These are phyloP conservation scores for Penicillium coprophilum DNA, from an alignment of 495 filamentous ascomycete genomes.

Conservation along the genomic window DNA sequence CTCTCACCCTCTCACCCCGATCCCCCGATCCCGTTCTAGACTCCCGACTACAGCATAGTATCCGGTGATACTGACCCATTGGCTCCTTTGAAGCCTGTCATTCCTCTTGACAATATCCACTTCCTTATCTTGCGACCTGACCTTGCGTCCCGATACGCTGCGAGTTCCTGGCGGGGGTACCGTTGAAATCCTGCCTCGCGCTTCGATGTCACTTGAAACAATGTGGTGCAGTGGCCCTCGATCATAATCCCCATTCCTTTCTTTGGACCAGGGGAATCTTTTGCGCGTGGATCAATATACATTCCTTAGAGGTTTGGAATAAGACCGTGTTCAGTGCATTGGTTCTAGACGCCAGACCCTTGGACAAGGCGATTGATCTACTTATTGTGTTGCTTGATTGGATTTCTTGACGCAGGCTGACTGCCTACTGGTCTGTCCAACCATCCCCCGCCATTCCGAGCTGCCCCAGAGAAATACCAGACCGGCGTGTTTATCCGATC, in stretches of 20 bases:
- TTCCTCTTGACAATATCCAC: conserved; percentile 2
- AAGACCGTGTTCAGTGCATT: conserved; percentile 16
- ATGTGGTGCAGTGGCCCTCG: conserved; percentile 36
- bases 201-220: conserved; percentile 31
- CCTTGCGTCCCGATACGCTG: conserved; percentile 9
- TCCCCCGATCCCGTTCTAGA: conserved; percentile 6
- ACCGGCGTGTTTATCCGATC: background rate
- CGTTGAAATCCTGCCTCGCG: conserved; percentile 14
- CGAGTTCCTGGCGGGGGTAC: conserved; percentile 13
- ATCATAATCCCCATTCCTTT: conserved; percentile 32
- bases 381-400: conserved; percentile 19
- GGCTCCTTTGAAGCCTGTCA: background rate
- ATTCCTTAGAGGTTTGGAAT: conserved; percentile 26
- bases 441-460: conserved; percentile 10
- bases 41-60: conserved; percentile 3
- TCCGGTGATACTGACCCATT: conserved; percentile 2
- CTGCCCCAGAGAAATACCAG: background rate
- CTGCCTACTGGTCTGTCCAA: conserved; percentile 6
- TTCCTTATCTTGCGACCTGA: conserved; percentile 5
- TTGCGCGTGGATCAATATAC: conserved; percentile 14
- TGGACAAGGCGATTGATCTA: conserved; percentile 15
- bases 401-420: conserved; percentile 14
- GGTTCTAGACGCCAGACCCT: conserved; percentile 10
- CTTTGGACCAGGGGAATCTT: conserved; percentile 21
- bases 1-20: conserved; percentile 8